A percentile compares a stretch with the other conserved stretches of the same genome.
These are phyloP conservation scores for Plasmodium falciparum DNA, from an alignment of 169 alveolate species.

Conservation along the genomic window DNA sequence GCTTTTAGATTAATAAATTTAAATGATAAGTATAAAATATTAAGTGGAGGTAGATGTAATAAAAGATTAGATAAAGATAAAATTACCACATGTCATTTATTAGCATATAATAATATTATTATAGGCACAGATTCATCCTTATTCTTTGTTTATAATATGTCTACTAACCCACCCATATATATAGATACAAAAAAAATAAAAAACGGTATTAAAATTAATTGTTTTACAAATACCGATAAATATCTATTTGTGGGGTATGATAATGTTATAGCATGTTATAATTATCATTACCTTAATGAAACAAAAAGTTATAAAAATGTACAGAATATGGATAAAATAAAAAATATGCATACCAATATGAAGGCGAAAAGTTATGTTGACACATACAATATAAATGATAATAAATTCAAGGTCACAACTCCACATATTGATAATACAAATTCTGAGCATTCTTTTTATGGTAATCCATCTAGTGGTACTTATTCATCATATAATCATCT, in stretches of 20 bases:
- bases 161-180: slow-evolving; percentile 57
- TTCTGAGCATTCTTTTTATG: background rate
- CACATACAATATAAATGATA: background rate
- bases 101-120: slow-evolving; percentile 40
- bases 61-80: slow-evolving; percentile 83
- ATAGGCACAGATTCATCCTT: slow-evolving; percentile 37
- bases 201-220: slow-evolving; percentile 46
- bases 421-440: background rate
- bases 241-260: slow-evolving; percentile 65
- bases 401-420: background rate
- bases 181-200: slow-evolving; percentile 44
- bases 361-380: background rate
- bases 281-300: slow-evolving; percentile 53
- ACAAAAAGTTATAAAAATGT: background rate
- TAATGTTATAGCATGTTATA: slow-evolving; percentile 65
- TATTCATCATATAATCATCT: too few relatives aligned
- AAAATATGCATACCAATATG: background rate
- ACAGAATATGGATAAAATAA: background rate
- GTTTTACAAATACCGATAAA: slow-evolving; percentile 73
- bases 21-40: slow-evolving; percentile 54
- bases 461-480: background rate
- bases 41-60: slow-evolving; percentile 85
- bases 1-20: slow-evolving; percentile 78
- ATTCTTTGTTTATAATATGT: slow-evolving; percentile 62
- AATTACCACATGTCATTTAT: slow-evolving; percentile 77